Conservation (phyloP, 768 basidiomycete species). For the Kwoniella sp. region DNA sequence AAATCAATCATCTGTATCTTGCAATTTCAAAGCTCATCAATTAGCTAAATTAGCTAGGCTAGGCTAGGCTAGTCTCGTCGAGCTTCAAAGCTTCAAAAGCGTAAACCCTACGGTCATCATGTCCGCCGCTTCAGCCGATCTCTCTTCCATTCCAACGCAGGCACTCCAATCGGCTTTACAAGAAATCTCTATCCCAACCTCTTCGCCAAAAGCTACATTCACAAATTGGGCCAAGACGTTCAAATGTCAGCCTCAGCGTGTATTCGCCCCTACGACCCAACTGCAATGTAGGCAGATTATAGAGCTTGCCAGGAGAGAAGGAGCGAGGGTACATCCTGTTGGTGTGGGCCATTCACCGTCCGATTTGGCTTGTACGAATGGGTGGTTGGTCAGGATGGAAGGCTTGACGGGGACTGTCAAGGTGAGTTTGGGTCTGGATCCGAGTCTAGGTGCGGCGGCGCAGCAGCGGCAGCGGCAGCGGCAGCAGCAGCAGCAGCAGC, state of each 20-base stretch:
- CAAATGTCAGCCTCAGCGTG: conserved; percentile 50
- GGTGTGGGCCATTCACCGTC: conserved; percentile 92
- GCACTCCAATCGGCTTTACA: conserved; percentile 29
- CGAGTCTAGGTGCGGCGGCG: no score
- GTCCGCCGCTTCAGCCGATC: conserved; percentile 11
- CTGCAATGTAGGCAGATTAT: conserved; percentile 73
- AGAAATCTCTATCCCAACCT: conserved; percentile 37
- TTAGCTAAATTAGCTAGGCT: no score
- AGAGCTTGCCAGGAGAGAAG: conserved; percentile 75
- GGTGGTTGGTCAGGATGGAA: conserved; percentile 79
- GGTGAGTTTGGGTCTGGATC: no score
- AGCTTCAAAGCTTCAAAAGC: no score
- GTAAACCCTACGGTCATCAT: no score
- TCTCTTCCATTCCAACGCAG: conserved; percentile 1
- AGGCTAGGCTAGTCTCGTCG: no score
- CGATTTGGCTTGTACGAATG: conserved; percentile 86
- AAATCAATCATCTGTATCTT: no score
- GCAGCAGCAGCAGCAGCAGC: no score
- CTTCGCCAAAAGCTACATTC: conserved; percentile 58
- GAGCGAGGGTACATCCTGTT: conserved; percentile 72
- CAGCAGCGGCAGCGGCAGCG: no score
- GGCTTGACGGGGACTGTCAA: conserved; percentile 72
- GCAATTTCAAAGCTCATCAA: no score
- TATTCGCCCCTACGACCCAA: conserved; percentile 75
- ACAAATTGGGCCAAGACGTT: conserved; percentile 87